Base-by-base conservation (phyloP, 257 asterid genomes). In the Gentiana straminea region DNA sequence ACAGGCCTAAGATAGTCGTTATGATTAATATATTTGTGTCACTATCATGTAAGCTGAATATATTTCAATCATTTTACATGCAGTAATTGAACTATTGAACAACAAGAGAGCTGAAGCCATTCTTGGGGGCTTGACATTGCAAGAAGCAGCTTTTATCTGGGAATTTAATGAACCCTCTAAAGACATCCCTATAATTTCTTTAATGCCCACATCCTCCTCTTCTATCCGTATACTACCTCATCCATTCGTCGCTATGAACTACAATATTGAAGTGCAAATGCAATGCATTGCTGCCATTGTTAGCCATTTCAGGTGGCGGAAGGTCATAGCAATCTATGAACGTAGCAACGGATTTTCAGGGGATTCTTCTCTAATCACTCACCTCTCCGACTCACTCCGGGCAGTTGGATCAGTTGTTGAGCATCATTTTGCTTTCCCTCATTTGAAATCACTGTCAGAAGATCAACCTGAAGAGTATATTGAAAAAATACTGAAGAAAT, bases 251-350 rank as follows among this genome's bases (percentile, higher is more conserved):
- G 13, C 77, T 4, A 71, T 79, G 64, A 66, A 52, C 38, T 44
- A 46, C 47, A 65, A 76, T 33, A 52, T 67, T 51, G 24, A 45
- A 50, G 32, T 64, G 64, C 82, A 70, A 67, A 75, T 55, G 55
- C 77, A 60, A 44, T 71, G 88, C 62, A 39, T 78, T 2, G 77
- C 94, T 8, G 77, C 80, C 9, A 54, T 84, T 13, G 51, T 78
- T 49, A 71, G 70, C 51, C 81, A 62, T 60, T 84, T 77, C 74
- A 55, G 55, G 49, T 84, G 91, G 94, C 61, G 70, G 60, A 77
- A 76, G 49, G 74, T 78, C 51, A 68, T 73, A 32, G 59, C 75
- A 1, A 58, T 84, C 15, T 70, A 75, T 55, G 81, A 83, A 61
- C 60, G 60, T 6, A 60, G 62, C 62, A 54, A 54, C 54, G 55